These are phyloP conservation scores for Boletus speciosus DNA, from an alignment of 768 basidiomycete genomes.

Conservation along the genomic window DNA sequence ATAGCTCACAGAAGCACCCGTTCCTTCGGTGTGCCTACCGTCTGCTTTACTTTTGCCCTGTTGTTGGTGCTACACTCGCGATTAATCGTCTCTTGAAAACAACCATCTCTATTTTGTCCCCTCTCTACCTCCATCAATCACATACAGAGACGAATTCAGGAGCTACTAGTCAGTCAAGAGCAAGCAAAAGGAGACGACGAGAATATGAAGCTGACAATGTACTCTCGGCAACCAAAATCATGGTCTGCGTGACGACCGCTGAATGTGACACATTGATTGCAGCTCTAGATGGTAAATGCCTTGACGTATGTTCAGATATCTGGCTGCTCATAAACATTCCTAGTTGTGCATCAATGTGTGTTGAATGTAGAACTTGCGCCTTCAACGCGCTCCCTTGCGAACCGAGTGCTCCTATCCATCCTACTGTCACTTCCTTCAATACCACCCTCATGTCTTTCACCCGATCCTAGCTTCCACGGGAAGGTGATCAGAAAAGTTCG, in stretches of 20 bases:
- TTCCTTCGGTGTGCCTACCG: conserved; percentile 45
- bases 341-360: conserved; percentile 52
- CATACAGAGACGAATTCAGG: conserved; percentile 27
- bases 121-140: conserved; percentile 42
- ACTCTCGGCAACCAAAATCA: conserved; percentile 47
- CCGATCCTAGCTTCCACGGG: conserved; percentile 46
- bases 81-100: conserved; percentile 54
- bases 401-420: conserved; percentile 55
- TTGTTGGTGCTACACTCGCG: conserved; percentile 45
- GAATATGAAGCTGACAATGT: conserved; percentile 76
- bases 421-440: conserved; percentile 54
- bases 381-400: conserved; percentile 55
- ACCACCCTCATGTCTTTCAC: conserved; percentile 53
- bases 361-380: conserved; percentile 48
- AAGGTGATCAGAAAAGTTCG: conserved; percentile 46
- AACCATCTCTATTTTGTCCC: conserved; percentile 46
- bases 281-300: conserved; percentile 56
- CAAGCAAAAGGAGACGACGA: conserved; percentile 65
- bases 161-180: conserved; percentile 36
- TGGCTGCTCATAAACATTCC: conserved; percentile 4
- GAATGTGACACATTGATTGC: conserved; percentile 52
- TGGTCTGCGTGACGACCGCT: conserved; percentile 45
- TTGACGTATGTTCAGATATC: not conserved
- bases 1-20: conserved; percentile 37
- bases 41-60: conserved; percentile 43